Evolutionary conservation across 2,329 filamentous ascomycete genomes (phyloP).

Genomic region (Fusarium lateritium): DNA sequence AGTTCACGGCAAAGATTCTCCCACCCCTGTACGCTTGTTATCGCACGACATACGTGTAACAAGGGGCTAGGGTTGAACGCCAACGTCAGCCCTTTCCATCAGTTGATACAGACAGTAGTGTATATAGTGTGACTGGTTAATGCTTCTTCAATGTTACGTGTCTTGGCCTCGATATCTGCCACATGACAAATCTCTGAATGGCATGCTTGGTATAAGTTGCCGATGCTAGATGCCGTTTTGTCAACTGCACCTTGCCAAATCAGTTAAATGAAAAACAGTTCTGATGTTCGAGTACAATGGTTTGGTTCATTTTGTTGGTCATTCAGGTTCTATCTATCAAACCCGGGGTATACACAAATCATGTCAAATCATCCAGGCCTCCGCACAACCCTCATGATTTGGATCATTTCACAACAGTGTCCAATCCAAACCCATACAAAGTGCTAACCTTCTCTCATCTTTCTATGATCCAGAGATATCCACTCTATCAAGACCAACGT

Average conservation of each 20-base stretch:
- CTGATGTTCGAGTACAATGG: not conserved
- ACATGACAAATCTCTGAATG: conserved; percentile 2
- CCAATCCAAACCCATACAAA: conserved; percentile 5
- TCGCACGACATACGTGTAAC: conserved; percentile 11
- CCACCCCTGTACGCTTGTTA: conserved; percentile 26
- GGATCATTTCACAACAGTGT: conserved; percentile 3
- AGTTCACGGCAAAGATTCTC: conserved; percentile 11
- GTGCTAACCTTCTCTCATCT: conserved; percentile 4
- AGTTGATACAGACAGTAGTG: conserved; percentile 1
- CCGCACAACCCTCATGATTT: conserved; percentile 2
- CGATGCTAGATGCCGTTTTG: conserved; percentile 11
- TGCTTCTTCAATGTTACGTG: conserved; percentile 6
- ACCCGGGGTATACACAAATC: conserved; percentile 25
- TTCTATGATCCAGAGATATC: conserved; percentile 38
- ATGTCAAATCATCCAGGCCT: conserved; percentile 15
- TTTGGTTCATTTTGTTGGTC: conserved; percentile 14
- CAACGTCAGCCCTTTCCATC: conserved; percentile 16
- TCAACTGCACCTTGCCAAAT: too few relatives aligned
- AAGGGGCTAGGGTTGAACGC: conserved; percentile 11
- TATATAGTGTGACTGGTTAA: conserved; percentile 10
- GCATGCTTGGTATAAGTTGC: conserved; percentile 1
- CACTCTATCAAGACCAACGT: conserved; percentile 41
- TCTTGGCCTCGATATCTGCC: conserved; percentile 7
- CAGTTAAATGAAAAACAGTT: not conserved
- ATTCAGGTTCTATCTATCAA: conserved; percentile 26